These are phyloP conservation scores for Lasiosphaeriaceae sp. DNA, from an alignment of 495 filamentous ascomycete genomes.

Conservation along the genomic window DNA sequence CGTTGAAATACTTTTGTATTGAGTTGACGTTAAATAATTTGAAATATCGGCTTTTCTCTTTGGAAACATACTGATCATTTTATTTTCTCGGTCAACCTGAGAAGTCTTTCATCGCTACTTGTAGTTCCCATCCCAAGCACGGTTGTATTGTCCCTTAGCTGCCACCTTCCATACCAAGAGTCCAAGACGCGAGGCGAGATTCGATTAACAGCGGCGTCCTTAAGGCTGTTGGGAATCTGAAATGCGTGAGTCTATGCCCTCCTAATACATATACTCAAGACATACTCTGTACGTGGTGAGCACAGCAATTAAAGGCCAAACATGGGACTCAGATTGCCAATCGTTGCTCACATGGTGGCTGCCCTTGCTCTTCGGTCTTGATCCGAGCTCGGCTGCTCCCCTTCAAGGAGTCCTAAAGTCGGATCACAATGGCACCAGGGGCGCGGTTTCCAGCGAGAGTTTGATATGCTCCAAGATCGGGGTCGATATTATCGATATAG, in stretches of 20 bases:
- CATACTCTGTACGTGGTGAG: no score
- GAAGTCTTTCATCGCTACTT: no score
- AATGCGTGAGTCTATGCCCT: constrained; percentile 6
- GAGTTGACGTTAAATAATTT: no score
- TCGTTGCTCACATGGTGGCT: constrained; percentile 13
- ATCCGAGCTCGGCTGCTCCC: constrained; percentile 5
- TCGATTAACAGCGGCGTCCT: no score
- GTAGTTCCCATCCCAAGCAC: no score
- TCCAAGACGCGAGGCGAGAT: no score
- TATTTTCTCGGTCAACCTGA: no score
- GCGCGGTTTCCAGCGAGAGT: constrained; percentile 79
- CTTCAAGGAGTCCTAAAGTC: not conserved
- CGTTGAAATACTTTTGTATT: not conserved
- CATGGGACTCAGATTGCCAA: constrained; percentile 3
- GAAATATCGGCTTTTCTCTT: no score
- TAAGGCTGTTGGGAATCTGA: not conserved
- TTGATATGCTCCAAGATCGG: constrained; percentile 73
- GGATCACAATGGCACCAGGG: constrained; percentile 21
- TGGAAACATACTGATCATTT: no score
- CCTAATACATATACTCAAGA: no score
- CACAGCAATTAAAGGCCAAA: not conserved
- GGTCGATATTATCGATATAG: constrained; percentile 61
- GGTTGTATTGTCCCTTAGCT: no score
- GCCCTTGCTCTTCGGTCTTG: constrained; percentile 3
- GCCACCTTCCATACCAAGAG: no score